Evolutionary conservation across 345 rosid genomes (phyloP).

Genomic region (Linum trigynum): DNA sequence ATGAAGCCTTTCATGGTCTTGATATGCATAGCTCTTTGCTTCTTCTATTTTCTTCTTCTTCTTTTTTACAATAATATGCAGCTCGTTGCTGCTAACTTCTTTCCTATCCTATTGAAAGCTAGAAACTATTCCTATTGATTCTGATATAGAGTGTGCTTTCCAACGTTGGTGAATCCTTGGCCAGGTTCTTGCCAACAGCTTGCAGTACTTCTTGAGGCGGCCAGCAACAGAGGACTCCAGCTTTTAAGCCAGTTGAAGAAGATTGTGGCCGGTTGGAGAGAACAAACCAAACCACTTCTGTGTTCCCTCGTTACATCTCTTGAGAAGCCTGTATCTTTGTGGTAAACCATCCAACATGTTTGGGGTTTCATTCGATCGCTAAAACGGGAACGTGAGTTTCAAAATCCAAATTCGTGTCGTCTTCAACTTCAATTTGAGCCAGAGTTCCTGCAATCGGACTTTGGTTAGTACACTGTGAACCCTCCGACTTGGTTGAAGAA

Average conservation of each 20-base stretch:
- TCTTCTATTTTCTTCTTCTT: neutral
- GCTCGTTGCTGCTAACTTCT: too few species aligned
- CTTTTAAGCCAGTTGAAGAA: neutral
- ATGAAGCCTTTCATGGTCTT: neutral
- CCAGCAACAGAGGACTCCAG: conserved; percentile 4
- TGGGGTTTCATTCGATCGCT: neutral
- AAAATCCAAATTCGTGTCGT: too few species aligned
- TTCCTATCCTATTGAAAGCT: too few species aligned
- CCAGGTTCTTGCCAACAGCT: conserved; percentile 5
- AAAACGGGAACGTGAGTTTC: too few species aligned
- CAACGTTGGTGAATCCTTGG: neutral
- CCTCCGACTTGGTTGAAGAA: too few species aligned
- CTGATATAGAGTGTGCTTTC: neutral
- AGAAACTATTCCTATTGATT: too few species aligned
- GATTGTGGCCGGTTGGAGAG: neutral
- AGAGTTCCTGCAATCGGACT: too few species aligned
- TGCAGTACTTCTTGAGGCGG: conserved; percentile 4
- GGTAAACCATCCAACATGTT: neutral
- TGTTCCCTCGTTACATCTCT: neutral
- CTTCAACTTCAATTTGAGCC: too few species aligned
- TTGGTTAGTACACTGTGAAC: too few species aligned
- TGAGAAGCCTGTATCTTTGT: neutral
- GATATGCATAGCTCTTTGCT: neutral
- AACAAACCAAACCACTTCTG: neutral
- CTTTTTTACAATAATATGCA: too few species aligned